These are phyloP conservation scores for Oidium heveae DNA, from an alignment of 2,329 filamentous ascomycete species.

Conservation along the genomic window DNA sequence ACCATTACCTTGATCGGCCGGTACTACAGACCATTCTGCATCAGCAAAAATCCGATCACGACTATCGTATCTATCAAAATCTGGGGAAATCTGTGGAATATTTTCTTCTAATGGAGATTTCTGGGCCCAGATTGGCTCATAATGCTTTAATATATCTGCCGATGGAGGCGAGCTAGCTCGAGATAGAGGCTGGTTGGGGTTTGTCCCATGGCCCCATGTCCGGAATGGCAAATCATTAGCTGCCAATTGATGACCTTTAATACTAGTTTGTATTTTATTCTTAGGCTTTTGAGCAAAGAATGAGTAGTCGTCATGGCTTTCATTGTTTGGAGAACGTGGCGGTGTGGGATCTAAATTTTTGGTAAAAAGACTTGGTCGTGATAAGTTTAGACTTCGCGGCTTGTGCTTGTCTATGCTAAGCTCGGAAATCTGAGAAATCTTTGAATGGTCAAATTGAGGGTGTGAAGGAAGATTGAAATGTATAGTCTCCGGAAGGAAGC, in stretches of 20 bases:
- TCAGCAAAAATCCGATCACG: slow-evolving; percentile 47
- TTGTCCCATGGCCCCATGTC: slow-evolving; percentile 35
- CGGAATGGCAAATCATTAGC: slow-evolving; percentile 53
- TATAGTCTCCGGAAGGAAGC: slow-evolving; percentile 78
- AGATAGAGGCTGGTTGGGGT: slow-evolving; percentile 41
- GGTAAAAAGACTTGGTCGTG: slow-evolving; percentile 18
- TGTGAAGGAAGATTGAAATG: slow-evolving; percentile 48
- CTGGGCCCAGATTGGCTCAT: slow-evolving; percentile 20
- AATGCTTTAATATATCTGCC: slow-evolving; percentile 47
- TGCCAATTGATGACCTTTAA: slow-evolving; percentile 26
- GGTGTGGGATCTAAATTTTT: slow-evolving; percentile 12
- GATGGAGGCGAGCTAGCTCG: slow-evolving; percentile 50
- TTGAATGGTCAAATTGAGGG: slow-evolving; percentile 13
- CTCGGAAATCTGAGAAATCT: not conserved
- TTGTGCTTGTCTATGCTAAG: slow-evolving; percentile 14
- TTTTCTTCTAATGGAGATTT: slow-evolving; percentile 34
- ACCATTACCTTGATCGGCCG: slow-evolving; percentile 76
- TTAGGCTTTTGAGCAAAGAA: slow-evolving; percentile 33
- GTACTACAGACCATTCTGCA: slow-evolving; percentile 62
- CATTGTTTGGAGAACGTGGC: slow-evolving; percentile 13
- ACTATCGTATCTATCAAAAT: slow-evolving; percentile 29
- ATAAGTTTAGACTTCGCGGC: slow-evolving; percentile 27
- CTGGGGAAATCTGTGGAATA: slow-evolving; percentile 26
- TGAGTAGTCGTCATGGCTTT: slow-evolving; percentile 21
- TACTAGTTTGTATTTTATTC: slow-evolving; percentile 19